These are phyloP conservation scores for Dactylellina leptospora DNA, from an alignment of 2,329 filamentous ascomycete genomes.

Conservation along the genomic window DNA sequence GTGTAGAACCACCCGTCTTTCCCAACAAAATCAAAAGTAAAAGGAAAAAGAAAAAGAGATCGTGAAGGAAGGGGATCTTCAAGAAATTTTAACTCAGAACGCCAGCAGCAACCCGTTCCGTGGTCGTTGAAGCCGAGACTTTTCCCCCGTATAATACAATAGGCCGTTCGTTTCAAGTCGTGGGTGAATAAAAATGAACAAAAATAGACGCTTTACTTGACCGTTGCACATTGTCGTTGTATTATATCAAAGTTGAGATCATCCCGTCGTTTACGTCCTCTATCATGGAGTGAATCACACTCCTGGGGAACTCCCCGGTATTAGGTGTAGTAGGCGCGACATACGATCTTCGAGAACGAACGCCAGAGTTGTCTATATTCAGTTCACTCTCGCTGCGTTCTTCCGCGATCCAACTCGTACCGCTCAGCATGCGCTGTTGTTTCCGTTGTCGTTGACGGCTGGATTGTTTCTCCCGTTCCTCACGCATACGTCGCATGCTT, in stretches of 20 bases:
- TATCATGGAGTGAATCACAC: conserved; percentile 34
- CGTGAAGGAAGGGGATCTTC: not conserved
- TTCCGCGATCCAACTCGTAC: conserved; percentile 32
- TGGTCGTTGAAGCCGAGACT: not conserved
- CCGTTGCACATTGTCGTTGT: not conserved
- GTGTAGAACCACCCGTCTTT: not conserved
- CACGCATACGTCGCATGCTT: conserved; percentile 49
- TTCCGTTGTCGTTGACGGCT: conserved; percentile 17
- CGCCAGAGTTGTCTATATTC: conserved; percentile 8
- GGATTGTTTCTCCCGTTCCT: conserved; percentile 26
- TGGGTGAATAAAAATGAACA: not conserved
- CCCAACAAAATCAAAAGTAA: not conserved
- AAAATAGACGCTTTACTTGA: not conserved
- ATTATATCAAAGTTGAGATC: conserved; percentile 4
- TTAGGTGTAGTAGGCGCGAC: conserved; percentile 30
- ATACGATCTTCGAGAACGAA: conserved; percentile 23
- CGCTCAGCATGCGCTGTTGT: conserved; percentile 11
- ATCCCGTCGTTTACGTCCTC: conserved; percentile 31
- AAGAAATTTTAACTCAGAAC: conserved; percentile 1
- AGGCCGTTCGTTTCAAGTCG: conserved; percentile 2
- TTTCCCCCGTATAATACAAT: not conserved
- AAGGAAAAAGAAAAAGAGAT: conserved; percentile 7
- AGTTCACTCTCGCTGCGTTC: conserved; percentile 25
- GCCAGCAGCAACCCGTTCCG: conserved; percentile 23
- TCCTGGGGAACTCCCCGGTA: conserved; percentile 33